Conservation (phyloP, 805 yeast species). For the Candida chilensis region DNA sequence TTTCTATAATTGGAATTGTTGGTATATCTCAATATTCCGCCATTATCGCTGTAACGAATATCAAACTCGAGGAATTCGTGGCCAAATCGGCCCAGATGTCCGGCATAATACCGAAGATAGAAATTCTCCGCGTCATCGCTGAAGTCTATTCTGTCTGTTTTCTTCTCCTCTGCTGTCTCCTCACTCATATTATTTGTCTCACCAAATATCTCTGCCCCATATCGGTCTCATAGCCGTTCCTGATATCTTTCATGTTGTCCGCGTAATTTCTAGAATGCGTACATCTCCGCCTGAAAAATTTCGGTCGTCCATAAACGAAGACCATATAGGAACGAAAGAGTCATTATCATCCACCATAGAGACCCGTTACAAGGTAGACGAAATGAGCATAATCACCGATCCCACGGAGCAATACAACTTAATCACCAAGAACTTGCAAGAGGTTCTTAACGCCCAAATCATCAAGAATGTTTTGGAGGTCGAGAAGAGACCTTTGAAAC, state of each 20-base stretch:
- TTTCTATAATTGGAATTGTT: constrained; percentile 35
- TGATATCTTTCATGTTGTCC: not conserved
- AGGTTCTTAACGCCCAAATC: constrained; percentile 81
- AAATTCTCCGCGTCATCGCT: constrained; percentile 13
- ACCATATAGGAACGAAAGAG: not conserved
- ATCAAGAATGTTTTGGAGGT: constrained; percentile 76
- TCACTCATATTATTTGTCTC: not conserved
- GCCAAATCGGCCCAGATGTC: constrained; percentile 32
- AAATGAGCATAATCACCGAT: constrained; percentile 21
- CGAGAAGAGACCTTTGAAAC: constrained; percentile 70
- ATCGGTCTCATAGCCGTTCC: constrained; percentile 1
- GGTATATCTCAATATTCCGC: constrained; percentile 26
- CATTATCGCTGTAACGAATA: constrained; percentile 8
- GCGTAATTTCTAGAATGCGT: constrained; percentile 2
- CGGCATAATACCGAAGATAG: constrained; percentile 31
- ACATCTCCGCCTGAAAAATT: not conserved
- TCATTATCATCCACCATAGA: not conserved
- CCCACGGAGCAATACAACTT: constrained; percentile 62
- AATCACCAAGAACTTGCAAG: constrained; percentile 84
- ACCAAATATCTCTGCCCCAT: no score
- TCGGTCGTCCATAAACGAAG: no score
- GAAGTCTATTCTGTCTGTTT: constrained; percentile 1
- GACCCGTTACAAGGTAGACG: not conserved
- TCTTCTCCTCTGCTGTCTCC: constrained; percentile 6
- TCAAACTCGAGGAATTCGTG: constrained; percentile 30